phyloP scores from a whole-genome alignment of 2,329 filamentous ascomycete genomes.

The Arachnomyces sp. region DNA sequence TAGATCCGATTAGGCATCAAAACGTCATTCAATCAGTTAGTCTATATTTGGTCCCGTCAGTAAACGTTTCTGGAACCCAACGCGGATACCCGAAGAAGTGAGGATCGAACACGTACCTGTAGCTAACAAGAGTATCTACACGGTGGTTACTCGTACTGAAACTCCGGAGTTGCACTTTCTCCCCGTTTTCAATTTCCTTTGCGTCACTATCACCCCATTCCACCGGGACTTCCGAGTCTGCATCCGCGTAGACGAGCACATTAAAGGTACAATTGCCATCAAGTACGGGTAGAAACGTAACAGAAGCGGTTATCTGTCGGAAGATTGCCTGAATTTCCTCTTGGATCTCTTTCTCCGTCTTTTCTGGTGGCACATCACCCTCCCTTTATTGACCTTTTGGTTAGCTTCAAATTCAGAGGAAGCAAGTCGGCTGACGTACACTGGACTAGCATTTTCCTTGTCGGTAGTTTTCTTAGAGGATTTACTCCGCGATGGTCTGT shows the following conservation, averaged over 20 bases:
- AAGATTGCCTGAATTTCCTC: constrained; percentile 94
- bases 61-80: background rate
- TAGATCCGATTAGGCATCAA: too few relatives aligned
- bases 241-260: constrained; percentile 93
- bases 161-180: constrained; percentile 89
- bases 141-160: constrained; percentile 94
- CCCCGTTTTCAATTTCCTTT: constrained; percentile 89
- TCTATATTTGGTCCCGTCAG: too few relatives aligned
- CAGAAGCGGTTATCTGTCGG: constrained; percentile 93
- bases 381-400: constrained; percentile 19
- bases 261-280: constrained; percentile 97
- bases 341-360: constrained; percentile 90
- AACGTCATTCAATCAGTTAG: too few relatives aligned
- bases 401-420: background rate
- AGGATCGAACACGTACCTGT: constrained; percentile 44
- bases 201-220: constrained; percentile 99
- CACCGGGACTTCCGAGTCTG: constrained; percentile 89
- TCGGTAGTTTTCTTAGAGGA: constrained; percentile 44
- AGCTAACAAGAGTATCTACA: constrained; percentile 93
- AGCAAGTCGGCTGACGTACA: constrained; percentile 33
- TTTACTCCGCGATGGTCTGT: constrained; percentile 44
- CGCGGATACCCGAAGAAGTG: constrained; percentile 1
- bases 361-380: constrained; percentile 46
- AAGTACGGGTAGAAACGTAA: constrained; percentile 92
- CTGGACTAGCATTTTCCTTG: constrained; percentile 61